phyloP scores from a whole-genome alignment of 257 asterid genomes.

The Cinchona pubescens region DNA sequence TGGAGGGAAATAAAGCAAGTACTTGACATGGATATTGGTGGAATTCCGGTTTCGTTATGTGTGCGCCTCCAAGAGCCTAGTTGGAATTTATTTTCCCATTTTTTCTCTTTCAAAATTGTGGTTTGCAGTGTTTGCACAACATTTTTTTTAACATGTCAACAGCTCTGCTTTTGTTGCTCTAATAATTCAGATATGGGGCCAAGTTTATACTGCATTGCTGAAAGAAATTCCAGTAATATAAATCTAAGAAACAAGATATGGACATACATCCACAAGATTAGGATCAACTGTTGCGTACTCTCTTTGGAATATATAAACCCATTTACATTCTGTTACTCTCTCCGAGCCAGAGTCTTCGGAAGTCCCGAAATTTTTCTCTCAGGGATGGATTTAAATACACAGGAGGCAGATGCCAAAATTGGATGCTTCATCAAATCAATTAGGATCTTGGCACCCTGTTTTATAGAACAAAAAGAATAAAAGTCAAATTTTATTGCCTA shows the following conservation, averaged over 20 bases:
- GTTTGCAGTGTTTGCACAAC: no score
- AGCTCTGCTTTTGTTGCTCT: no score
- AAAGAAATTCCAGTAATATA: not conserved
- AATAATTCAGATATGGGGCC: not conserved
- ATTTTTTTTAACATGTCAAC: no score
- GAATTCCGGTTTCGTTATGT: no score
- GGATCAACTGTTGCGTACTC: conserved; percentile 94
- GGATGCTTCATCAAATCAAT: conserved; percentile 76
- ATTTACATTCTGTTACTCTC: conserved; percentile 37
- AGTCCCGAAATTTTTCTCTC: conserved; percentile 60
- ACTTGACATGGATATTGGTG: not conserved
- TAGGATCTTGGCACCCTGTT: conserved; percentile 58
- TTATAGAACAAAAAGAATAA: conserved; percentile 10
- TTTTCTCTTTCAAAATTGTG: not conserved
- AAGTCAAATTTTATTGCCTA: not conserved
- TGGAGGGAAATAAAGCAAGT: not conserved
- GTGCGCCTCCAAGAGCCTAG: no score
- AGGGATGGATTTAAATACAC: conserved; percentile 41
- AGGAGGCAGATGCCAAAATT: conserved; percentile 54
- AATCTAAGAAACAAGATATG: not conserved
- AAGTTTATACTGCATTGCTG: not conserved
- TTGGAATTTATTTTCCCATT: no score
- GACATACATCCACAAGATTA: conserved; percentile 64
- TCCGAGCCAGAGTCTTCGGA: conserved; percentile 34
- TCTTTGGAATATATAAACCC: conserved; percentile 77